A percentile compares a stretch with the other conserved stretches of the same genome.
Conservation (phyloP, 169 alveolate species). For the Plasmodium knowlesi region DNA sequence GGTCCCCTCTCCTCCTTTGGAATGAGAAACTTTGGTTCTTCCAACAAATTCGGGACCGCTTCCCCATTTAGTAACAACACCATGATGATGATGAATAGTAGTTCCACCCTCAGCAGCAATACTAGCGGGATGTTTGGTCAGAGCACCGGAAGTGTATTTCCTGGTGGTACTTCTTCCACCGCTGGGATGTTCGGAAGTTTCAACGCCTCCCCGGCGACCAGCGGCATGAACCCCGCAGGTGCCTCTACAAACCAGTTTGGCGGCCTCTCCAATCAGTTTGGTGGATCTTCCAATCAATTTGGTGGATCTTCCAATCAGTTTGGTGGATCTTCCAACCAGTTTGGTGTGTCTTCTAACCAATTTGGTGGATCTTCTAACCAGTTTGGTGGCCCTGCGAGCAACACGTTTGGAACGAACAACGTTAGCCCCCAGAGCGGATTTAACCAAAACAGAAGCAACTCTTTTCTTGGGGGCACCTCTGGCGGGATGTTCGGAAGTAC, state of each 20-base stretch:
- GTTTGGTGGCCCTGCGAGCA: too few species aligned
- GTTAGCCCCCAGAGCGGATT: neutral
- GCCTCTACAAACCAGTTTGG: neutral
- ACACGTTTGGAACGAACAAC: neutral
- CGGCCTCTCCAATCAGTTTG: neutral
- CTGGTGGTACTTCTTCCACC: neutral
- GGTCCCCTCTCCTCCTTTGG: conserved; percentile 2
- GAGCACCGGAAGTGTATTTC: neutral
- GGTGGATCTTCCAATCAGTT: neutral
- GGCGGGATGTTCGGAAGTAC: conserved; percentile 12
- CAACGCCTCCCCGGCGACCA: neutral
- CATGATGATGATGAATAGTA: neutral
- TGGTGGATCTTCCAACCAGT: neutral
- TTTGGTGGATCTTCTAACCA: neutral
- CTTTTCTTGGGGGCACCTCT: neutral
- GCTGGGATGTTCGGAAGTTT: neutral
- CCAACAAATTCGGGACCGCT: neutral
- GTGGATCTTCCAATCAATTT: neutral
- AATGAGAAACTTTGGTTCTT: neutral
- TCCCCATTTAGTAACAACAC: neutral
- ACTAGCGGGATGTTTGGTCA: neutral
- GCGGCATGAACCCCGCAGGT: neutral
- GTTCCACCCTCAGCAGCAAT: neutral
- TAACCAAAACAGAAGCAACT: conserved; percentile 16
- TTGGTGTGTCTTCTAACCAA: neutral